These are phyloP conservation scores for Alternaria ethzedia DNA, from an alignment of 2,329 filamentous ascomycete genomes.

Conservation along the genomic window DNA sequence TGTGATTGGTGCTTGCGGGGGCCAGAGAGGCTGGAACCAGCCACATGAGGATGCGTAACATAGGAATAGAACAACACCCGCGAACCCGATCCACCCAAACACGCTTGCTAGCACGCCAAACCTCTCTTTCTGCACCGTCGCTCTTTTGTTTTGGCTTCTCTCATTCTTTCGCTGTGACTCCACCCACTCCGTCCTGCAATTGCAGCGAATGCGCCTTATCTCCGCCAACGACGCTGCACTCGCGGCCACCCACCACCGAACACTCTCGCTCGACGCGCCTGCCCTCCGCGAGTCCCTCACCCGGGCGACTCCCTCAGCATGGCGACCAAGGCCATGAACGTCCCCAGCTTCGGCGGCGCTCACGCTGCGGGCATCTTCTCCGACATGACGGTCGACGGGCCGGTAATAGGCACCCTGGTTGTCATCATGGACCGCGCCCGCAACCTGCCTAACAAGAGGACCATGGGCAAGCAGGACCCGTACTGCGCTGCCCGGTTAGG, in stretches of 20 bases:
- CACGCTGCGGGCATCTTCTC: slow-evolving; percentile 94
- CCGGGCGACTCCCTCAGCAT: slow-evolving; percentile 27
- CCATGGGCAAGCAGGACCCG: slow-evolving; percentile 97
- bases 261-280: slow-evolving; percentile 8
- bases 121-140: slow-evolving; percentile 18
- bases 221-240: slow-evolving; percentile 18
- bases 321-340: slow-evolving; percentile 43
- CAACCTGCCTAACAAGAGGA: slow-evolving; percentile 95
- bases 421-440: slow-evolving; percentile 92
- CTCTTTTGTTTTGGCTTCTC: slow-evolving; percentile 24
- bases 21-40: slow-evolving; percentile 29
- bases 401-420: slow-evolving; percentile 90
- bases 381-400: slow-evolving; percentile 91
- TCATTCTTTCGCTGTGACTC: not conserved
- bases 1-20: slow-evolving; percentile 10
- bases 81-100: slow-evolving; percentile 6
- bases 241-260: slow-evolving; percentile 14
- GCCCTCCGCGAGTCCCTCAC: not conserved
- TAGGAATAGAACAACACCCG: slow-evolving; percentile 14
- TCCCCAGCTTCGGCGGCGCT: slow-evolving; percentile 58
- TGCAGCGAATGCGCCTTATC: slow-evolving; percentile 31
- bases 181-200: slow-evolving; percentile 9
- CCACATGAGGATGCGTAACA: slow-evolving; percentile 22
- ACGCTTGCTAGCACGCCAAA: slow-evolving; percentile 6
- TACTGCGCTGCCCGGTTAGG: slow-evolving; percentile 93